Conservation (phyloP, 495 filamentous ascomycete genomes). For the Neurospora tetrasperma region DNA sequence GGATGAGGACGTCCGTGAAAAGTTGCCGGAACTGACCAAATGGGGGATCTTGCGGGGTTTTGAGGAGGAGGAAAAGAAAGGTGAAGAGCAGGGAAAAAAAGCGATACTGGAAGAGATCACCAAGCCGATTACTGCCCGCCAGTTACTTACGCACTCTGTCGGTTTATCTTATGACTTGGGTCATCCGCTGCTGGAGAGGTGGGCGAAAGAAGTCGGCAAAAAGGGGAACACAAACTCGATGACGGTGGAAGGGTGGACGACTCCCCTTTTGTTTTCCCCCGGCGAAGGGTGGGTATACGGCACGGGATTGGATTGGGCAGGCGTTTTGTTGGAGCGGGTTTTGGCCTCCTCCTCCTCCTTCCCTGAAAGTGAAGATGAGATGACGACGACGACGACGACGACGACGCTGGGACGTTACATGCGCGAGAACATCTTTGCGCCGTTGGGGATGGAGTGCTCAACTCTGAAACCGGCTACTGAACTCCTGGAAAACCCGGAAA, state of each 20-base stretch:
- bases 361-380: too few species aligned
- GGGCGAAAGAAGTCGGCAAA: slow-evolving; percentile 13
- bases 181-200: slow-evolving; percentile 16
- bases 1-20: slow-evolving; percentile 15
- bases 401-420: slow-evolving; percentile 16
- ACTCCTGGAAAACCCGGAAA: not conserved
- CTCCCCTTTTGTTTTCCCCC: slow-evolving; percentile 20
- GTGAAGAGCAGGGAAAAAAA: not conserved
- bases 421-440: slow-evolving; percentile 11
- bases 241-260: slow-evolving; percentile 20
- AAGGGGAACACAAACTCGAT: slow-evolving; percentile 6
- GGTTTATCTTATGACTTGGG: slow-evolving; percentile 20
- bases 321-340: slow-evolving; percentile 14
- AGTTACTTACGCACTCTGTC: slow-evolving; percentile 23
- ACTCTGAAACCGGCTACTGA: slow-evolving; percentile 7
- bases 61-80: not conserved
- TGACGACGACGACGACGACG: too few species aligned
- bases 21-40: slow-evolving; percentile 15
- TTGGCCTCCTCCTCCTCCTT: not conserved
- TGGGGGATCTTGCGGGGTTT: slow-evolving; percentile 19
- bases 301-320: slow-evolving; percentile 23
- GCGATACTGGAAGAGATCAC: slow-evolving; percentile 21
- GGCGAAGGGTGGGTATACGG: slow-evolving; percentile 26
- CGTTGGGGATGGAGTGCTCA: slow-evolving; percentile 14
- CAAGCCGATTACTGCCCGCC: slow-evolving; percentile 18